A percentile compares a stretch with the other conserved stretches of the same genome.
These are phyloP conservation scores for Gossypium trilobum DNA, from an alignment of 441 rosid species.

Conservation along the genomic window DNA sequence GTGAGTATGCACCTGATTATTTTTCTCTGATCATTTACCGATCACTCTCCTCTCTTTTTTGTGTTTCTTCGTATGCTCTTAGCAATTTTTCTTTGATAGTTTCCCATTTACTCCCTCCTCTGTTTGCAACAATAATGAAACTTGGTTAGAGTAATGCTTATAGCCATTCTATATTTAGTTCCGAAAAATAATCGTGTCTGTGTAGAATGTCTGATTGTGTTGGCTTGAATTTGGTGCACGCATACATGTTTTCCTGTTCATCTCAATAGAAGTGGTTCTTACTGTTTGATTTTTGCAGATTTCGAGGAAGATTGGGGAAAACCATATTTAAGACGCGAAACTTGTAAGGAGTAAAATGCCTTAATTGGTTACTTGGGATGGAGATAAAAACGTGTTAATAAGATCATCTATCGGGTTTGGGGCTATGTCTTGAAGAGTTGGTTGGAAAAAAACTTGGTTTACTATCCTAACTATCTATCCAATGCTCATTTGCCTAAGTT, in stretches of 20 bases:
- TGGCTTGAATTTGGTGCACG: neutral
- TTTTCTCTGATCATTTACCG: neutral
- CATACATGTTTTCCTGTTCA: neutral
- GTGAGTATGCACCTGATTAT: constrained; percentile 30
- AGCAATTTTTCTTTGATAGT: neutral
- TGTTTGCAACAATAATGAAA: neutral
- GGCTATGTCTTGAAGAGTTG: constrained; percentile 23
- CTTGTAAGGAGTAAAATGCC: constrained; percentile 33
- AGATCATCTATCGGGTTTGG: constrained; percentile 31
- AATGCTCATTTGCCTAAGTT: constrained; percentile 19
- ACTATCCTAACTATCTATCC: constrained; percentile 23
- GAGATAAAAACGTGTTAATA: constrained; percentile 33
- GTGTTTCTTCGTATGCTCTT: neutral
- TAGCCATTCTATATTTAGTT: neutral
- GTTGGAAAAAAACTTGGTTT: constrained; percentile 25
- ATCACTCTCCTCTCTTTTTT: neutral
- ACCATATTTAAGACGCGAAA: constrained; percentile 26
- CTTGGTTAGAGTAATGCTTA: neutral
- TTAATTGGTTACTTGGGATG: constrained; percentile 31
- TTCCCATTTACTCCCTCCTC: neutral
- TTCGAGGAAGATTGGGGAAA: constrained; percentile 25
- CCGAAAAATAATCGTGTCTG: neutral
- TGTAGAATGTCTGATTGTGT: neutral
- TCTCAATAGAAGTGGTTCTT: neutral
- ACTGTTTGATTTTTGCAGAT: constrained; percentile 20